Base-by-base conservation (phyloP, 306 rosid species). In the Delonix regia region DNA sequence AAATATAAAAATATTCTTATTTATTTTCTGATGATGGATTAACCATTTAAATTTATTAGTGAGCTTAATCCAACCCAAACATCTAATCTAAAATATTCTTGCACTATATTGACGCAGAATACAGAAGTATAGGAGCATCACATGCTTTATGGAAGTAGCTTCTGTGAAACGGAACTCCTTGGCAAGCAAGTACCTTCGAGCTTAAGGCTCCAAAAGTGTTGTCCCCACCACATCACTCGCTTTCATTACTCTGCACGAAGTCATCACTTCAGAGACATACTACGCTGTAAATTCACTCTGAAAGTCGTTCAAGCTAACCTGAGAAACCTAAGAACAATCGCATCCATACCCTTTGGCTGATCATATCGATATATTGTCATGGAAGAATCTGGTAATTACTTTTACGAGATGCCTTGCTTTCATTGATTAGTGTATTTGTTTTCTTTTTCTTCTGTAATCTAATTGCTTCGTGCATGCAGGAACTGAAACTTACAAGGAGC, bases 401-500 rank as follows among this genome's bases (percentile, higher is more conserved):
- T 30, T 25, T 4, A 18, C 19, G 1, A 22, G 19, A 42, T 25
- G 3, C 15, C 21, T 36, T 76, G 52, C 18, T 63, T 36, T 38
- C 2, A 27, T 38, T 64, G 33, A 5, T 61, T 30, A 30, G 1
- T 30, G 33, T 30, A 1, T 30, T n/a, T n/a, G n/a, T 30, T 30
- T 4, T 30, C 1, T 30, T 30, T 30, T 30, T 4, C 33, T 7
- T 4, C 3, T 60, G 1, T 34, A 38, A 21, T 77, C 4, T 38
- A 55, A 12, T 28, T 69, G 38, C 15, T 14, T 49, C 9, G 6
- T 38, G 41, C 8, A 57, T 78, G 73, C 82, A 92, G 94, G 62
- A 49, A 75, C 36, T 57, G 82, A 18, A 53, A 79, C 75, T 21
- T 68, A 68, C 30, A 86, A 85, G 36, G 78, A 55, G 28, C 94